Base-by-base conservation (phyloP, 352 stramenopile genomes). In the Phytophthora meadii region DNA sequence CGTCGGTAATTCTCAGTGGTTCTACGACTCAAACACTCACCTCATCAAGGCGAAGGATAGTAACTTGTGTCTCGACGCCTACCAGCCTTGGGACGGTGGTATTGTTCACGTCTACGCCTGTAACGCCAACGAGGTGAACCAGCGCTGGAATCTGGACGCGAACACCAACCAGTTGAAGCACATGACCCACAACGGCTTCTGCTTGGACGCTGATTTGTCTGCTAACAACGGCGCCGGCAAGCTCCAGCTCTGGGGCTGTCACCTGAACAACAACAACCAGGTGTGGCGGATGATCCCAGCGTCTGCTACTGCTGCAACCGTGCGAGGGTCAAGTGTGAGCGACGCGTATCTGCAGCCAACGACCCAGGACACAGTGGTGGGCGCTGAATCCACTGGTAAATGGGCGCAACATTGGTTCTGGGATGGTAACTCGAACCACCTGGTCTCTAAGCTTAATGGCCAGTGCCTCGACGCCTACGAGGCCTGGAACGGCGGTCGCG, bases 381-480 rank as follows among this genome's bases (percentile, higher is more conserved):
- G 72, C 5, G 54, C 53, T 10, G 11, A 47, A 11, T 61, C 45
- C 4, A 59, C 64, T 3, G 63, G 48, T 27, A 44, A 58, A 36
- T 74, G 60, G 50, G 28, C 47, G 24, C 74, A 84, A 37, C 55
- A 73, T 51, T 88, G 82, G 82, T 74, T 77, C 50, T 90, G 74
- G 67, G 75, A 90, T 50, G 56, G 62, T 32, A 68, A 68, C 45
- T 68, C 73, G 30, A 69, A 83, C 54, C 67, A 62, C 10, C 28
- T 90, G 34, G 34, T 68, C 22, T 76, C 74, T 54, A 80, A 82
- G 56, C 69, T 69, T 65, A 79, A 77, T 50, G 61, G 72, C n/a
- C 62, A 75, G 50, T 91, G 82, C 54, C 58, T 91, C 44, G 81
- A 91, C 37, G 81, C 74, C 11, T 91, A 89, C 65, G 79, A 92